Evolutionary conservation across 495 filamentous ascomycete species (phyloP), one percentile per base, ranked within the genome.

Genomic region (Cryomyces minteri): DNA sequence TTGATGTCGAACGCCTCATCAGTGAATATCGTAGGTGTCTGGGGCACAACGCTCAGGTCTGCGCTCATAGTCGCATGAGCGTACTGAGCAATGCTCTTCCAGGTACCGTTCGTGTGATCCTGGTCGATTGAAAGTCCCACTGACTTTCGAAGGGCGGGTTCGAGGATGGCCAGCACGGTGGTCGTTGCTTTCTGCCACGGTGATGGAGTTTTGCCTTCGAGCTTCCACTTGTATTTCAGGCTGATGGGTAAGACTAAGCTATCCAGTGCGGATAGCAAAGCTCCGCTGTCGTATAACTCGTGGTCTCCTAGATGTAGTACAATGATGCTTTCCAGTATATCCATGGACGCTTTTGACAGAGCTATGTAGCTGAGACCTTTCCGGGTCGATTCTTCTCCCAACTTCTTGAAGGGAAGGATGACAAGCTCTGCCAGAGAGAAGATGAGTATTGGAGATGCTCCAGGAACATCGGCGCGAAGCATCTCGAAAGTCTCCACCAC

Each of bases 1-100:
- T 71, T 54, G 14, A 93, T 81, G 56, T 98, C 92, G 54, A 88
- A 87, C 7, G 69, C 58, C 59, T 95, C 76, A 51, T 88, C 82
- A 14, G 61, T 66, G 12, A 56, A 54, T 31, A 79, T 69, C 37
- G 66, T 64, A 7, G 64, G 47, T n/a, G 55, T 52, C 5, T 64
- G 52, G 1, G 67, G 56, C 9, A 63, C 58, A 2, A 56, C 58
- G 29, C 59, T 54, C 49, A 68, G 67, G 44, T 78, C 70, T 6
- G 80, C 80, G 11, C 60, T 60, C 14, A 73, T 63, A 48, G 85
- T 77, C 18, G 68, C 72, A 40, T 71, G 69, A 28, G 68, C 67
- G 34, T 84, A 71, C 7, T 58, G 60, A 25, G 82, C 68, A 32
- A 80, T 68, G 18, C 69, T 63, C 25, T 64, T 56, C 79, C 77